Base-by-base conservation (phyloP, 2,329 filamentous ascomycete genomes). In the Hymenotorrendiella dingleyae region DNA sequence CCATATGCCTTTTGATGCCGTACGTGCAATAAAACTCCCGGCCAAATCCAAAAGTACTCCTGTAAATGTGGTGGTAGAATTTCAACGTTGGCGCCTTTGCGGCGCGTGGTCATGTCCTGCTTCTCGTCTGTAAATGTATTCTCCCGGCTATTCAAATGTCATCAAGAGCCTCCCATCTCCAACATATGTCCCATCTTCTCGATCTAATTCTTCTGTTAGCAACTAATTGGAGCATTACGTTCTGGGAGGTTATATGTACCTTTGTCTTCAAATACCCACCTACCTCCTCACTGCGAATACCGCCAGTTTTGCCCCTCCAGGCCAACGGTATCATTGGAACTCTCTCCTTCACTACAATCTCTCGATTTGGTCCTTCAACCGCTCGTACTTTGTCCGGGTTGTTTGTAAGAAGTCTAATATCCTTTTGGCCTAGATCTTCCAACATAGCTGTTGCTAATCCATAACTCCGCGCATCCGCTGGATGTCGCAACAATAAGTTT, bases 321-420 rank as follows among this genome's bases (percentile, higher is more conserved):
- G 88, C 90, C 47, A 97, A 63, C 3, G 93, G 93, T 45, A 98
- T 82, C 93, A 98, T 98, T 2, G 90, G 83, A 10, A 98, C 90
- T 34, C 93, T 71, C 66, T 97, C 91, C 53, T 76, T 86, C 2
- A 98, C 93, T 7, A 84, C 74, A 10, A 98, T 74, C 66, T 98
- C 91, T 9, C 89, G 72, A 52, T 86, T 86, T 0, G 90, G 90
- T 0, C 93, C 93, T 63, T 98, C 93, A 0, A 98, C 86, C 0
- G 93, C 93, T 12, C 88, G 74, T 30, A 98, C 86, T 70, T 98
- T 98, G 56, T 98, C 93, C 0, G 93, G 93, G 58, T 98, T 98
- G 63, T 98, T 98, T 8, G 93, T 98, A 55, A 98, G 68, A 38
- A 98, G 68, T 26, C 86, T 74, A 40, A 97, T 82, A 21, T 90